phyloP scores from a whole-genome alignment of 192 early-diverging fungal species.

The Phycomyces nitens region DNA sequence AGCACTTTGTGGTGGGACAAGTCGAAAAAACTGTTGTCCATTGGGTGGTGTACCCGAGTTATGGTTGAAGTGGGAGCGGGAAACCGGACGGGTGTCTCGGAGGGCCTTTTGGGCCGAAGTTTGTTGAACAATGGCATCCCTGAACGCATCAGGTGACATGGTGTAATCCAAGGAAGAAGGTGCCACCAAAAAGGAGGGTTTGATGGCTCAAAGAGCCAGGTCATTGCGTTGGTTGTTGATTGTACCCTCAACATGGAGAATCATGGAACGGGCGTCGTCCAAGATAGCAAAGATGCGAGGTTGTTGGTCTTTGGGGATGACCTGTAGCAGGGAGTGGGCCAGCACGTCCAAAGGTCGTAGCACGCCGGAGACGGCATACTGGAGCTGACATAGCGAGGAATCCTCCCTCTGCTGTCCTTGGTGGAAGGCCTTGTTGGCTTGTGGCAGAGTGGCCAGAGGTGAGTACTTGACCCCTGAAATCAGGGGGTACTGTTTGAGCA shows the following conservation, averaged over 20 bases:
- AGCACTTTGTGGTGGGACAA: too few species aligned
- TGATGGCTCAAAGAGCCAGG: neutral
- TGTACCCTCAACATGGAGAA: neutral
- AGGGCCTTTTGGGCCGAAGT: too few species aligned
- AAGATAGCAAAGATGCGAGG: neutral
- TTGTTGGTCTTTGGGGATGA: neutral
- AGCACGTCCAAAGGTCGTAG: neutral
- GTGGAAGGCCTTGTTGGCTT: neutral
- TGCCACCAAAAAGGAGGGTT: neutral
- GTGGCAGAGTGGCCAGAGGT: neutral
- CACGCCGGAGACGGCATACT: neutral
- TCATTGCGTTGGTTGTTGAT: neutral
- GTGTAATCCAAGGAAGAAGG: neutral
- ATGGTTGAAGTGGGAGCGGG: too few species aligned
- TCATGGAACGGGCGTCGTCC: too few species aligned
- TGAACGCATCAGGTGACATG: too few species aligned
- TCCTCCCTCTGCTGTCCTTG: neutral
- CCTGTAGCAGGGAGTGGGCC: neutral
- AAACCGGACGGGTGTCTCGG: too few species aligned
- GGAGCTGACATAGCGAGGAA: neutral
- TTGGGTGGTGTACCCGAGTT: too few species aligned
- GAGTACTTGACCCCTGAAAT: constrained; percentile 1
- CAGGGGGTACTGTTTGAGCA: constrained; percentile 1
- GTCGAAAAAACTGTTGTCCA: too few species aligned
- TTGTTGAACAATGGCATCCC: too few species aligned